These are phyloP conservation scores for Porpolomopsis calyptriformis DNA, from an alignment of 768 basidiomycete species.

Conservation along the genomic window DNA sequence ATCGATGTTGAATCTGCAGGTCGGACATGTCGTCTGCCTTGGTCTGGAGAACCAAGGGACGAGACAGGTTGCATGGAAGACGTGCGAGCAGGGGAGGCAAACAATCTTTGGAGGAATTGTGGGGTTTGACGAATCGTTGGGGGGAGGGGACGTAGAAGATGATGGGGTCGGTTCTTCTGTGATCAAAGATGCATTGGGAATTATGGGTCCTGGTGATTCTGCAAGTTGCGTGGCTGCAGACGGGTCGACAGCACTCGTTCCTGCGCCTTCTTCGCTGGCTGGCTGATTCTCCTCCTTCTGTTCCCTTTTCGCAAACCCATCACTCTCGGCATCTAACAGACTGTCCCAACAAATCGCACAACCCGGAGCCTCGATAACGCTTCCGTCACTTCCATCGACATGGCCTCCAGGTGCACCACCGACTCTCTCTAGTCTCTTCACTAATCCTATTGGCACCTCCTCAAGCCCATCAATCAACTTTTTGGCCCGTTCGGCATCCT, in stretches of 20 bases:
- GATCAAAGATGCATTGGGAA: too few relatives aligned
- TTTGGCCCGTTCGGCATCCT: constrained; percentile 61
- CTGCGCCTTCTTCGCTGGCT: constrained; percentile 4
- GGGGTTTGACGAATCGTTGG: constrained; percentile 5
- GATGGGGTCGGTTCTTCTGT: too few relatives aligned
- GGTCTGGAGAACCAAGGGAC: constrained; percentile 77
- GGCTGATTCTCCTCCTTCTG: constrained; percentile 10
- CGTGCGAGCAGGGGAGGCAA: constrained; percentile 68
- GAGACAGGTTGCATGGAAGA: constrained; percentile 71
- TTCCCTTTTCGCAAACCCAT: constrained; percentile 15
- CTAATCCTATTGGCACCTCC: constrained; percentile 53
- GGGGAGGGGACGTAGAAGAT: too few relatives aligned
- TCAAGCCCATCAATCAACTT: constrained; percentile 54
- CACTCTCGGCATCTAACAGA: constrained; percentile 39
- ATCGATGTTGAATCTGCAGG: constrained; percentile 75
- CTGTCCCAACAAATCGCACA: constrained; percentile 76
- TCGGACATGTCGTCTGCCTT: constrained; percentile 71
- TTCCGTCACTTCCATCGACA: constrained; percentile 22
- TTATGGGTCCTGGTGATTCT: too few relatives aligned
- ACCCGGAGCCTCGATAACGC: constrained; percentile 27
- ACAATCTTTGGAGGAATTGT: constrained; percentile 39
- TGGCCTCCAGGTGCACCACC: constrained; percentile 19
- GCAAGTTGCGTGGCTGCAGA: constrained; percentile 1
- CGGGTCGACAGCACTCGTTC: constrained; percentile 4
- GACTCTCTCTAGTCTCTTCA: constrained; percentile 51